phyloP scores from a whole-genome alignment of 1,284 basidiomycete genomes.

The Meira miltonrushii region DNA sequence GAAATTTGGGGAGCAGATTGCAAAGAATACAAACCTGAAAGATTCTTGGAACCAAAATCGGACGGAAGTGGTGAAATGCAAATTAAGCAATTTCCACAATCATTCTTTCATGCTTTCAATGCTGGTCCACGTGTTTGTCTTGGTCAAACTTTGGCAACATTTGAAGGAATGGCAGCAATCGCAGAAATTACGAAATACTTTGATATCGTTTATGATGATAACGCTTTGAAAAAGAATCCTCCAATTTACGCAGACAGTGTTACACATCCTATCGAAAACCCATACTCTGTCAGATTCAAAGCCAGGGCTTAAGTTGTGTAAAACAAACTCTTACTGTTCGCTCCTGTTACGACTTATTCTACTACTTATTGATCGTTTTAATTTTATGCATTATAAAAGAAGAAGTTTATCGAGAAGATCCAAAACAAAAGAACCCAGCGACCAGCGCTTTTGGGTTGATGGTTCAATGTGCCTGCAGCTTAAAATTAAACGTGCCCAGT shows the following conservation, averaged over 20 bases:
- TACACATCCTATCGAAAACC: constrained; percentile 10
- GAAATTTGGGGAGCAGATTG: constrained; percentile 45
- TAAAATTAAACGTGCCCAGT: no score
- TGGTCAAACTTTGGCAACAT: constrained; percentile 44
- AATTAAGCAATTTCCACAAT: constrained; percentile 53
- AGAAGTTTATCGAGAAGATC: no score
- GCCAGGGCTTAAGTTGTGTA: no score
- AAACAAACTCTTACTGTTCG: no score
- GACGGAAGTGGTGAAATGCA: constrained; percentile 42
- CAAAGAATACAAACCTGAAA: constrained; percentile 46
- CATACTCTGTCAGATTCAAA: constrained; percentile 3
- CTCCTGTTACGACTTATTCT: no score
- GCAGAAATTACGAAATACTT: constrained; percentile 21
- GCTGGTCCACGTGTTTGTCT: constrained; percentile 48
- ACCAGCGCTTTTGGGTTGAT: no score
- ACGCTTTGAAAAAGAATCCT: neutral
- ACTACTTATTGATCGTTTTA: no score
- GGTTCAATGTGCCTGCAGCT: no score
- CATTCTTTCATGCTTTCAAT: constrained; percentile 47
- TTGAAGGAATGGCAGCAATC: constrained; percentile 31
- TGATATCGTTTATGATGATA: constrained; percentile 9
- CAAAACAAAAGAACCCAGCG: no score
- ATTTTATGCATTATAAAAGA: no score
- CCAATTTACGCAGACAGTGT: constrained; percentile 10
- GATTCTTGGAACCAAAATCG: constrained; percentile 40